phyloP scores from a whole-genome alignment of 1,139 yeast genomes.

The Scheffersomyces titani region DNA sequence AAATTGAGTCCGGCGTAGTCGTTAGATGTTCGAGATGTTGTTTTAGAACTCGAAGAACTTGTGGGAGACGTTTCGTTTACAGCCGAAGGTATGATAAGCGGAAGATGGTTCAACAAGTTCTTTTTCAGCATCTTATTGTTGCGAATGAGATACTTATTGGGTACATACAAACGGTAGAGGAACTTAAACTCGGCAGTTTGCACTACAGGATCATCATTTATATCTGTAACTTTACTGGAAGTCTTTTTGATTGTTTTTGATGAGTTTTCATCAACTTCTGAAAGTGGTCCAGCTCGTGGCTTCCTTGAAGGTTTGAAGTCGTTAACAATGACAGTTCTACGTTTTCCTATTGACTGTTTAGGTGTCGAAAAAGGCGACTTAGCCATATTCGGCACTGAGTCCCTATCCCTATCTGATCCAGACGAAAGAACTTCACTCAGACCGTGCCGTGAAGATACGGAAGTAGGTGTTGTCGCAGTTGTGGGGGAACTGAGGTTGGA shows the following conservation, averaged over 20 bases:
- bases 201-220: neutral
- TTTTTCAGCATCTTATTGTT: conserved; percentile 27
- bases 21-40: conserved; percentile 5
- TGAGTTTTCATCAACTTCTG: neutral
- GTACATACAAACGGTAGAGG: conserved; percentile 35
- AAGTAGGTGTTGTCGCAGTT: conserved; percentile 10
- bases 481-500: conserved; percentile 3
- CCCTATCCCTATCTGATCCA: neutral
- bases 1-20: conserved; percentile 26
- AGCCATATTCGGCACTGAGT: neutral
- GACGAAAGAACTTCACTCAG: conserved; percentile 1
- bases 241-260: neutral
- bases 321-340: neutral
- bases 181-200: conserved; percentile 32
- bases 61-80: conserved; percentile 6
- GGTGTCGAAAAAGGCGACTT: neutral
- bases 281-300: neutral
- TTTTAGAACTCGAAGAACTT: neutral
- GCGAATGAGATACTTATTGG: conserved; percentile 28
- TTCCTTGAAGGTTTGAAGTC: neutral
- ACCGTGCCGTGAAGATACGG: conserved; percentile 6
- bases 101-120: conserved; percentile 30
- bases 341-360: neutral
- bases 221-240: neutral
- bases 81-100: conserved; percentile 22